Evolutionary conservation across 352 stramenopile genomes (phyloP), one percentile per base, ranked within the genome.

Genomic region (Globisporangium takayamanum): DNA sequence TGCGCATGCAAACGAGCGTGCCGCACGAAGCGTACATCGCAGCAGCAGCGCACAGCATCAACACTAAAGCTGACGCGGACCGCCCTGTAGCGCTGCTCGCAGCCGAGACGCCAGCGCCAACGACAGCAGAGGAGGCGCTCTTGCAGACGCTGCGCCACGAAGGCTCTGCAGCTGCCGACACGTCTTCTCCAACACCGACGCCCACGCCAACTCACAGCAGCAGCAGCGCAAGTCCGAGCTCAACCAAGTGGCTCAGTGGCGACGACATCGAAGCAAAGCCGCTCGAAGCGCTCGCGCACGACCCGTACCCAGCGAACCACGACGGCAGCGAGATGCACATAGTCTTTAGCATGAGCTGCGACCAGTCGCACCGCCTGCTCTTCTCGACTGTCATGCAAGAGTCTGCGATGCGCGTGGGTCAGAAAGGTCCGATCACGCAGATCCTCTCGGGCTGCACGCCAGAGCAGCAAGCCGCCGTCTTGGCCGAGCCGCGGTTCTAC

Each of bases 261-360:
- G 44, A 49, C 18, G 44, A 3, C 16, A 49, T 28, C 5, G 18
- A 49, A 5, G 44, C 4, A 1, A 2, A 6, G 41, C 3, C 14
- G 15, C 15, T 22, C 2, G 8, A 36, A 20, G 28, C n/a, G 33
- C 50, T 46, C 33, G 37, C 8, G 50, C 28, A 44, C 16, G 53
- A 58, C 5, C 54, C 44, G 46, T 60, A 50, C 18, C 55, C 55
- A 6, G 55, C 30, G 1, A 48, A 60, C 46, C 47, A 41, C 55
- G 55, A 60, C 55, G 46, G 33, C 33, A 54, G 46, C 22, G 4
- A 18, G 12, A 60, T 60, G 45, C 76, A 86, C 64, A 69, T 79
- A 33, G 69, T 80, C 30, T 86, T 81, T 63, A 83, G 73, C 58
- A 81, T 75, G 59, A 73, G 69, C 55, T 85, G 73, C 68, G 49